Evolutionary conservation across 495 filamentous ascomycete species (phyloP).

Genomic region (Penicillium cosmopolitanum): DNA sequence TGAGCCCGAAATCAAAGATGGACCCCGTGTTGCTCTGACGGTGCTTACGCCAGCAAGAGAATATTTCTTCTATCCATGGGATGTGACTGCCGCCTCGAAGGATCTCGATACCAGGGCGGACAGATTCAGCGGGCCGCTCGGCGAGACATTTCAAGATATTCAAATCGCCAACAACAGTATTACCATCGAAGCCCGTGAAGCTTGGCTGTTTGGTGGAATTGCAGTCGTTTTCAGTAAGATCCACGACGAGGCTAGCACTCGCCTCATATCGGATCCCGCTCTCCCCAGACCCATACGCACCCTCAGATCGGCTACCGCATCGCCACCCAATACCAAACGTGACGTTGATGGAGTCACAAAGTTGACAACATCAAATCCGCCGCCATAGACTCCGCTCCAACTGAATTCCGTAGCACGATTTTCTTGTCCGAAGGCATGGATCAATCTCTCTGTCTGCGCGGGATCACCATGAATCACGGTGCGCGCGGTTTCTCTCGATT

Average conservation of each 20-base stretch:
- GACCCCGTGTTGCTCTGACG: slow-evolving; percentile 15
- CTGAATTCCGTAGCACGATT: slow-evolving; percentile 77
- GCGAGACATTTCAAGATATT: slow-evolving; percentile 38
- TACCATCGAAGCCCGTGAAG: slow-evolving; percentile 35
- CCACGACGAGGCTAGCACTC: slow-evolving; percentile 10
- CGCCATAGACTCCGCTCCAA: slow-evolving; percentile 78
- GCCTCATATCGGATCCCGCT: slow-evolving; percentile 57
- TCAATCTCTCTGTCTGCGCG: slow-evolving; percentile 66
- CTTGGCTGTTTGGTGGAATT: slow-evolving; percentile 18
- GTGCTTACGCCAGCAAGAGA: slow-evolving; percentile 37
- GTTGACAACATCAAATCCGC: slow-evolving; percentile 88
- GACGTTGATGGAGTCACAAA: slow-evolving; percentile 56
- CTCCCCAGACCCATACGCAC: slow-evolving; percentile 62
- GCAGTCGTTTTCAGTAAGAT: not conserved
- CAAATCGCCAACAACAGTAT: slow-evolving; percentile 36
- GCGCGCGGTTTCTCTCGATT: slow-evolving; percentile 59
- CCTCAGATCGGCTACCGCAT: slow-evolving; percentile 59
- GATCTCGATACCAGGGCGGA: slow-evolving; percentile 36
- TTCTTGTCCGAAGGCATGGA: slow-evolving; percentile 82
- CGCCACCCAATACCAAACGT: slow-evolving; percentile 55
- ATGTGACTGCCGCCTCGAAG: slow-evolving; percentile 39
- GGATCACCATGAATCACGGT: slow-evolving; percentile 70
- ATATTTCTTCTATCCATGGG: slow-evolving; percentile 36
- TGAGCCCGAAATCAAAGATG: slow-evolving; percentile 27
- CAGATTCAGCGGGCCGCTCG: slow-evolving; percentile 24